A percentile compares a stretch with the other conserved stretches of the same genome.
Conservation (phyloP, 352 stramenopile genomes). For the Pilasporangium apinafurcum region DNA sequence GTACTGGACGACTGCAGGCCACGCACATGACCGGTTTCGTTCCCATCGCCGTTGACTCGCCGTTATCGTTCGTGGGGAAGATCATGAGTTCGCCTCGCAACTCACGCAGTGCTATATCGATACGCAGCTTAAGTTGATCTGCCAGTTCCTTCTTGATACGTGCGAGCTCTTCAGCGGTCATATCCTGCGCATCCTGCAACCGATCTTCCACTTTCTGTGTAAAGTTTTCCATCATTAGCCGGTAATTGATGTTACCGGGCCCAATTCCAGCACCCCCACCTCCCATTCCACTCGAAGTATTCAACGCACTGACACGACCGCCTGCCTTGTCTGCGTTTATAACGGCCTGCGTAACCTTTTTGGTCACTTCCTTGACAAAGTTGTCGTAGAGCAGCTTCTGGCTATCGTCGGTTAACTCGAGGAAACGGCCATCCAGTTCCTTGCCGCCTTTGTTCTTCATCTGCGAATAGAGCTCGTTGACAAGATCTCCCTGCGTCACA, state of each 20-base stretch:
- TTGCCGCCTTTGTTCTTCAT: conserved; percentile 49
- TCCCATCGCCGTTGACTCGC: conserved; percentile 68
- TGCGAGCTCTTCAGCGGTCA: conserved; percentile 54
- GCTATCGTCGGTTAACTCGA: conserved; percentile 22
- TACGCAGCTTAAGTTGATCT: conserved; percentile 48
- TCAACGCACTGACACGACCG: neutral
- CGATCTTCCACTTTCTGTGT: conserved; percentile 65
- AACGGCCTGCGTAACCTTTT: conserved; percentile 61
- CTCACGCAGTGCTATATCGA: conserved; percentile 53
- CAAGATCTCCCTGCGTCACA: conserved; percentile 30
- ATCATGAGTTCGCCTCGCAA: conserved; percentile 61
- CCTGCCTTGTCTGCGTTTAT: conserved; percentile 40
- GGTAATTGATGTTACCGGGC: conserved; percentile 59
- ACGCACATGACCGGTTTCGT: conserved; percentile 83
- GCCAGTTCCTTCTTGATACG: conserved; percentile 58
- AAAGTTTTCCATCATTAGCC: conserved; percentile 65
- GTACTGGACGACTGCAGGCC: conserved; percentile 68
- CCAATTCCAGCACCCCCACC: conserved; percentile 21
- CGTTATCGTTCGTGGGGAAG: conserved; percentile 26
- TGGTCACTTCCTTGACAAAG: conserved; percentile 69
- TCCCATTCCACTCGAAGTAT: neutral
- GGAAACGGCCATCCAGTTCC: conserved; percentile 41
- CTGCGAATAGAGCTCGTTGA: conserved; percentile 50
- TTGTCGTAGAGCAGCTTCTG: conserved; percentile 66
- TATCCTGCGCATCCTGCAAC: conserved; percentile 52